Evolutionary conservation across 1,284 basidiomycete species (phyloP), one percentile per base, ranked within the genome.

Genomic region (Ustilago loliicola): DNA sequence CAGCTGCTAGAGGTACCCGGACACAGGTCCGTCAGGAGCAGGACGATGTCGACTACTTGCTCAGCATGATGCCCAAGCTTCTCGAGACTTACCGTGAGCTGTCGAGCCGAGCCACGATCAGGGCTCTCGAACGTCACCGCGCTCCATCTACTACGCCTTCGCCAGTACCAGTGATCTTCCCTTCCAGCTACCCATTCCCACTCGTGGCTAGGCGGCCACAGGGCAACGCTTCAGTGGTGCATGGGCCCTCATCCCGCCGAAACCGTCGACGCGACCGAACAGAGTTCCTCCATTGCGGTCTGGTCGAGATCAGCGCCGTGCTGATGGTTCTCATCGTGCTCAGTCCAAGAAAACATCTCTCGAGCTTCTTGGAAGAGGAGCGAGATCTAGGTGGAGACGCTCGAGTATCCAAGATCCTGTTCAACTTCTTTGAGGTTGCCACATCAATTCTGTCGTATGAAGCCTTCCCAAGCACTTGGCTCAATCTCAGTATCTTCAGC

Each of bases 181-280:
- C 96, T 0, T 92, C 94, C 68, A 93, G 94, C 1, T 95, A 98
- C 84, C 96, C 96, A 0, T 96, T 98, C 87, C 92, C 94, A 1
- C 89, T 98, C 3, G 86, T 95, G 11, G 89, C 93, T 0, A 90
- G 91, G 48, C 87, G 91, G 63, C 90, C 94, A 53, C 88, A 91
- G 80, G 82, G 80, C 13, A 64, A 79, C 27, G 32, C 77, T 55
- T 54, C 79, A 17, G 68, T 57, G 47, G 65, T 52, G 71, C 80
- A 53, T 65, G 79, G 63, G 61, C 74, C 72, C 40, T 80, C 74
- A 2, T 80, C 75, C 0, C 70, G 80, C 9, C 58, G 81, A 32
- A 61, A 69, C 4, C 65, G 67, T 25, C 74, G 72, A 29, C 64
- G 59, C 19, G 75, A 81, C 21, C 66, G 64, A 10, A 55, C 61